Percentiles rank a stretch among this genome's conserved stretches.
Evolutionary conservation across 202 grass and related monocot species (phyloP).

Genomic region (Schoenoplectus triqueter): DNA sequence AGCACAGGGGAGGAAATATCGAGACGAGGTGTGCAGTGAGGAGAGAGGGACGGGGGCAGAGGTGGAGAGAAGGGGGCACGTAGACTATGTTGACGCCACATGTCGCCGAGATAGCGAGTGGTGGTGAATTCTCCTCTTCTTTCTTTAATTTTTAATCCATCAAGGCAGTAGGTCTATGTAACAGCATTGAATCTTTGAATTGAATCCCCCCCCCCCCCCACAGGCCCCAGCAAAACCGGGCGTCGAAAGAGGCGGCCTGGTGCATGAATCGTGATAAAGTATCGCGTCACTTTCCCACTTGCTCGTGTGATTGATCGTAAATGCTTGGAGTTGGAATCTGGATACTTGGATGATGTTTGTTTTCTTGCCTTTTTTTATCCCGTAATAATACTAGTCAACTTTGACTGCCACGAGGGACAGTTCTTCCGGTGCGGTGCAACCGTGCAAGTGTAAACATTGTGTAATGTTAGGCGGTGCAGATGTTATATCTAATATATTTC

Average conservation of each 20-base stretch:
- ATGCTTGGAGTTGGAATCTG: background rate
- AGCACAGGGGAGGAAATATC: background rate
- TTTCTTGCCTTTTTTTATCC: background rate
- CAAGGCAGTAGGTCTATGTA: background rate
- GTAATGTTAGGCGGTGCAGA: too few relatives aligned
- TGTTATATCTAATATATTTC: too few relatives aligned
- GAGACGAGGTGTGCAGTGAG: background rate
- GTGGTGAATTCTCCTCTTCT: background rate
- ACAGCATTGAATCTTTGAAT: too few relatives aligned
- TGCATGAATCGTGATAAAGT: background rate
- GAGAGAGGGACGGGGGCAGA: constrained; percentile 10
- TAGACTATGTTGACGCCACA: constrained; percentile 34
- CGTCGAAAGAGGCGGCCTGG: background rate
- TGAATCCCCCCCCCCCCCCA: too few relatives aligned
- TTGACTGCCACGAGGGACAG: background rate
- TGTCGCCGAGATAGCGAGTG: constrained; percentile 34
- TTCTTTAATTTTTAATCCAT: background rate
- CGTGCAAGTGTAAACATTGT: too few relatives aligned
- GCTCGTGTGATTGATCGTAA: background rate
- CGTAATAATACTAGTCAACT: background rate
- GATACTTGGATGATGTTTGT: too few relatives aligned
- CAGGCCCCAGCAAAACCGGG: background rate
- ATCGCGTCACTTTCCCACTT: background rate
- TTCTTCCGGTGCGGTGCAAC: too few relatives aligned
- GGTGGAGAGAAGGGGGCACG: constrained; percentile 37